These are phyloP conservation scores for Penicillium janthinellum DNA, from an alignment of 2,329 filamentous ascomycete species.

Conservation along the genomic window DNA sequence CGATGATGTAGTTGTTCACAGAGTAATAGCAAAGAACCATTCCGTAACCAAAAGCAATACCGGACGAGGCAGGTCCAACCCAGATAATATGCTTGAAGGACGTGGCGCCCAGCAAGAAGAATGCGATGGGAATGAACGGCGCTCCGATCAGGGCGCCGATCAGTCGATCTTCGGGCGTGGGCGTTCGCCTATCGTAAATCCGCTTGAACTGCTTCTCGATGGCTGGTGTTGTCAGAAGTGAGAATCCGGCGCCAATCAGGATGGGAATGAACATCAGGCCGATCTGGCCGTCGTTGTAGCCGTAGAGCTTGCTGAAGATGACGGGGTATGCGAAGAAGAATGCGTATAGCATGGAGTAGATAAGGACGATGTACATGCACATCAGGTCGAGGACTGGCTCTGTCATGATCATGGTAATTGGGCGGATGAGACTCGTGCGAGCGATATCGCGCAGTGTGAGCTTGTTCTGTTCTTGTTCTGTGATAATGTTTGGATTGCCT, in stretches of 20 bases:
- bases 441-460: conserved; percentile 46
- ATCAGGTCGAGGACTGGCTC: conserved; percentile 45
- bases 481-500: conserved; percentile 35
- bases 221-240: conserved; percentile 34
- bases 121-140: conserved; percentile 65
- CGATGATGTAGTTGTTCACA: conserved; percentile 73
- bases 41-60: conserved; percentile 71
- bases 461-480: conserved; percentile 34
- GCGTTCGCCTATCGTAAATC: conserved; percentile 61
- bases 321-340: conserved; percentile 57
- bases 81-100: conserved; percentile 61
- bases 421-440: conserved; percentile 69
- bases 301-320: conserved; percentile 72
- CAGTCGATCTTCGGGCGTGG: conserved; percentile 72
- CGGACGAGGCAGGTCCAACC: conserved; percentile 59
- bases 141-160: conserved; percentile 74
- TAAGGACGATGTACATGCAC: conserved; percentile 73
- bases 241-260: conserved; percentile 34
- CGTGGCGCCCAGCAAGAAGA: conserved; percentile 65
- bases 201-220: conserved; percentile 77
- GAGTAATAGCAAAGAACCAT: conserved; percentile 79
- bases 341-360: conserved; percentile 52
- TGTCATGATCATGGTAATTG: conserved; percentile 77
- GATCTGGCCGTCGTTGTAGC: conserved; percentile 39
- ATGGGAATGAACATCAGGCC: conserved; percentile 48